A percentile compares a stretch with the other conserved stretches of the same genome.
These are phyloP conservation scores for Nyssa sinensis DNA, from an alignment of 148 eudicot genomes.

Conservation along the genomic window DNA sequence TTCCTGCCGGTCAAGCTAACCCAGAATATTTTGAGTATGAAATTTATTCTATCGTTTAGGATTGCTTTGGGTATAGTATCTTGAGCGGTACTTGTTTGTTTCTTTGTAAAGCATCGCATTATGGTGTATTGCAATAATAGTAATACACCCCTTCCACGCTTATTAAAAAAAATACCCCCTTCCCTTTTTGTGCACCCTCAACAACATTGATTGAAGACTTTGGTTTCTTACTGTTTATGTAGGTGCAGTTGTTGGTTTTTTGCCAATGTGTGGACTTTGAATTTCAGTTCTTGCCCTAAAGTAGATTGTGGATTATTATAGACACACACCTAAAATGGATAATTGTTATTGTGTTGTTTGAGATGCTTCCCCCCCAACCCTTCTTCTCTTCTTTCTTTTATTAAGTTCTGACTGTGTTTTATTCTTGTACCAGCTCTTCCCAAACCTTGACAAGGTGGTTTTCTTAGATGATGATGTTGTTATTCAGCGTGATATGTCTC, in stretches of 20 bases:
- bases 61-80: no score
- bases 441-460: constrained; percentile 88
- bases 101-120: no score
- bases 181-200: no score
- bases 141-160: no score
- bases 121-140: no score
- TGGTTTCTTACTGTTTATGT: background rate
- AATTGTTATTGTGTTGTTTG: background rate
- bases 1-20: no score
- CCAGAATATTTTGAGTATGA: no score
- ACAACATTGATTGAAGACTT: background rate
- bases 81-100: no score
- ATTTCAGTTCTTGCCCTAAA: background rate
- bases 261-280: background rate
- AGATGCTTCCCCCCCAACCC: no score
- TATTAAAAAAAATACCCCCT: no score
- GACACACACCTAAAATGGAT: background rate
- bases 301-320: background rate
- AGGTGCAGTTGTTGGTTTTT: background rate
- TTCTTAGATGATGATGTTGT: constrained; percentile 96
- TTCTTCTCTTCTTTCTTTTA: background rate
- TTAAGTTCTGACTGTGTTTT: constrained; percentile 12
- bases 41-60: no score
- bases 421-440: constrained; percentile 68
- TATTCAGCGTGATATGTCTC: constrained; percentile 87